These are phyloP conservation scores for Dissophora globulifera DNA, from an alignment of 192 early-diverging fungal species.

Conservation along the genomic window DNA sequence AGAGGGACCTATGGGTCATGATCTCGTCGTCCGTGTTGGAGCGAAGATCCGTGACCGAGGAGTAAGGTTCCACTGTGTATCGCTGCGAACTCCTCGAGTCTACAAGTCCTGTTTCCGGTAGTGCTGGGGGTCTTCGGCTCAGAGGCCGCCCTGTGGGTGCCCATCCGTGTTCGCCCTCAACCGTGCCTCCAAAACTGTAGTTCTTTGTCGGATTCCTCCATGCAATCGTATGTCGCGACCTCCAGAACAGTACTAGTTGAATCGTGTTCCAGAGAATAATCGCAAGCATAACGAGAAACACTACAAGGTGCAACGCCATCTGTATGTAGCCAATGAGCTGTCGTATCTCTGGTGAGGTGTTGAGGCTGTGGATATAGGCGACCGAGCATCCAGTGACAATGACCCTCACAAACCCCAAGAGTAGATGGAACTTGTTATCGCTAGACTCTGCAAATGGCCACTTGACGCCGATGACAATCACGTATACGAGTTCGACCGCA, in stretches of 20 bases:
- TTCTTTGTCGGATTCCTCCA: constrained; percentile 30
- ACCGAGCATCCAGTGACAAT: constrained; percentile 52
- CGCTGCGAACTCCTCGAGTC: constrained; percentile 13
- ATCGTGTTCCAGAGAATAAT: constrained; percentile 45
- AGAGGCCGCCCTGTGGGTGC: constrained; percentile 14
- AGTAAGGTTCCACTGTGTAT: constrained; percentile 47
- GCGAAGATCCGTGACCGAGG: constrained; percentile 14
- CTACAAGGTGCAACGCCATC: constrained; percentile 54
- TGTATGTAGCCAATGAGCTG: constrained; percentile 59
- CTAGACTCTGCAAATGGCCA: constrained; percentile 53
- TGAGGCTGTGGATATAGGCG: constrained; percentile 44
- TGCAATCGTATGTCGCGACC: constrained; percentile 6
- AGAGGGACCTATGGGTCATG: constrained; percentile 3
- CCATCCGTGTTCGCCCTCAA: constrained; percentile 18
- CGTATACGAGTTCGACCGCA: constrained; percentile 48
- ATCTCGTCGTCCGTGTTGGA: neutral
- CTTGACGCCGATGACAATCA: constrained; percentile 54
- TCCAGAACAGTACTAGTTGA: constrained; percentile 43
- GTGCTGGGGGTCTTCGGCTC: constrained; percentile 2
- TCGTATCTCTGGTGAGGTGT: constrained; percentile 10
- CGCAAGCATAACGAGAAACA: constrained; percentile 54
- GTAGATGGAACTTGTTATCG: constrained; percentile 51
- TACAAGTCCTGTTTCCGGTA: neutral
- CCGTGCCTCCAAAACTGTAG: constrained; percentile 20
- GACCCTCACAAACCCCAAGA: constrained; percentile 44